Evolutionary conservation across 2,329 filamentous ascomycete species (phyloP).

Genomic region (Blastomyces parvus): DNA sequence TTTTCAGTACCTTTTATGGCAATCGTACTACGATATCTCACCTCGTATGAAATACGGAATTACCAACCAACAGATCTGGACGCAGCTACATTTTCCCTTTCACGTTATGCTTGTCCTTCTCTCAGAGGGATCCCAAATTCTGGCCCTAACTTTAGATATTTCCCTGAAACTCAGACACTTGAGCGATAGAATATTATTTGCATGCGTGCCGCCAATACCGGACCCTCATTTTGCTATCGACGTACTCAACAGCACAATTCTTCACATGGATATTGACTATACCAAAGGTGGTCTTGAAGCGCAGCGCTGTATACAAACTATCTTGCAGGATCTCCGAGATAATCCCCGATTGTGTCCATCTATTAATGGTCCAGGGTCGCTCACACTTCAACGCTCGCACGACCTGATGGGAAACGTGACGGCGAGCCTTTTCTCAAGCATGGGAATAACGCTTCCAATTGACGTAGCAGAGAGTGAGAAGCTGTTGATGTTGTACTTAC

Average conservation of each 20-base stretch:
- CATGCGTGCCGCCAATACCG: slow-evolving; percentile 31
- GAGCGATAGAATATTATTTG: slow-evolving; percentile 30
- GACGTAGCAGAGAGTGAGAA: slow-evolving; percentile 24
- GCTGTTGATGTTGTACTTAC: slow-evolving; percentile 30
- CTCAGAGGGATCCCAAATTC: slow-evolving; percentile 55
- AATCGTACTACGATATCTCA: slow-evolving; percentile 52
- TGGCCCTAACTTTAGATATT: slow-evolving; percentile 39
- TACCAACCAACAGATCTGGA: slow-evolving; percentile 48
- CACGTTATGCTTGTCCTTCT: slow-evolving; percentile 54
- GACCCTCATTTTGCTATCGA: slow-evolving; percentile 21
- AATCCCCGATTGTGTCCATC: slow-evolving; percentile 25
- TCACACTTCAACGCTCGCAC: slow-evolving; percentile 24
- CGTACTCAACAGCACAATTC: slow-evolving; percentile 30
- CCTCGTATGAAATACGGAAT: slow-evolving; percentile 42
- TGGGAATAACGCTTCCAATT: slow-evolving; percentile 29
- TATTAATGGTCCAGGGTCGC: slow-evolving; percentile 13
- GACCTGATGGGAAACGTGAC: slow-evolving; percentile 34
- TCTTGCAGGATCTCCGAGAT: slow-evolving; percentile 24
- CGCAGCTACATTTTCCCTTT: slow-evolving; percentile 50
- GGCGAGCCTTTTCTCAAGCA: slow-evolving; percentile 32
- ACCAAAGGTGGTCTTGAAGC: slow-evolving; percentile 26
- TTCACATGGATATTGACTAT: slow-evolving; percentile 34
- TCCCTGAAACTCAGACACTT: slow-evolving; percentile 35
- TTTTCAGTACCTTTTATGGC: slow-evolving; percentile 49
- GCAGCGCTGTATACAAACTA: slow-evolving; percentile 25